Conservation (phyloP, 1,139 yeast genomes). For the Candida dubliniensis region DNA sequence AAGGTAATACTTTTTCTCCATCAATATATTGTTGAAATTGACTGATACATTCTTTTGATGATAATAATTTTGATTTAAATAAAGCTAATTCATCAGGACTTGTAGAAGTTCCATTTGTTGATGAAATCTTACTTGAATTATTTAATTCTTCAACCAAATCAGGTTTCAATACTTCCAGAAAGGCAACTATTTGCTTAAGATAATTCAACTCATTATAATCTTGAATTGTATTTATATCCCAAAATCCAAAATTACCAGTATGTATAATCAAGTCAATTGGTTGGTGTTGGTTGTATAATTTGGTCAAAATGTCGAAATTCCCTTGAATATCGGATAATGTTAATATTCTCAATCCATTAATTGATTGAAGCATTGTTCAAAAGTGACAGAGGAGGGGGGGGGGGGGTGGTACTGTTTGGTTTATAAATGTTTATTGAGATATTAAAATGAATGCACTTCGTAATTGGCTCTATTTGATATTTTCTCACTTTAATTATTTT, state of each 20-base stretch:
- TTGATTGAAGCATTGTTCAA: slow-evolving; percentile 3
- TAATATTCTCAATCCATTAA: slow-evolving; percentile 18
- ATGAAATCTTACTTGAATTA: slow-evolving; percentile 38
- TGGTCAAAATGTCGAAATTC: slow-evolving; percentile 23
- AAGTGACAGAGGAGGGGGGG: too few relatives aligned
- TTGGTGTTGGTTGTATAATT: slow-evolving; percentile 19
- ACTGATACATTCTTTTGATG: slow-evolving; percentile 37
- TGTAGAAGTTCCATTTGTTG: neutral
- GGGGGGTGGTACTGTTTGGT: neutral
- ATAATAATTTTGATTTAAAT: slow-evolving; percentile 35
- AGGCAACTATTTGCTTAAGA: slow-evolving; percentile 66
- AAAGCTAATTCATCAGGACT: slow-evolving; percentile 22
- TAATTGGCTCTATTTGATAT: too few relatives aligned
- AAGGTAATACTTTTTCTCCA: slow-evolving; percentile 47
- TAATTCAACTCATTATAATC: slow-evolving; percentile 52
- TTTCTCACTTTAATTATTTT: too few relatives aligned
- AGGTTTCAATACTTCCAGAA: slow-evolving; percentile 58
- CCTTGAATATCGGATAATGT: slow-evolving; percentile 39
- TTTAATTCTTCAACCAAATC: slow-evolving; percentile 47
- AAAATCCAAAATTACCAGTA: slow-evolving; percentile 80
- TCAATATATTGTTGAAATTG: slow-evolving; percentile 34
- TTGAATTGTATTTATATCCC: slow-evolving; percentile 57
- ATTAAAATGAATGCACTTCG: too few relatives aligned
- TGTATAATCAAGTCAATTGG: slow-evolving; percentile 49
- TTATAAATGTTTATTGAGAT: too few relatives aligned